phyloP scores from a whole-genome alignment of 2,329 filamentous ascomycete species.

The Neonectria punicea region DNA sequence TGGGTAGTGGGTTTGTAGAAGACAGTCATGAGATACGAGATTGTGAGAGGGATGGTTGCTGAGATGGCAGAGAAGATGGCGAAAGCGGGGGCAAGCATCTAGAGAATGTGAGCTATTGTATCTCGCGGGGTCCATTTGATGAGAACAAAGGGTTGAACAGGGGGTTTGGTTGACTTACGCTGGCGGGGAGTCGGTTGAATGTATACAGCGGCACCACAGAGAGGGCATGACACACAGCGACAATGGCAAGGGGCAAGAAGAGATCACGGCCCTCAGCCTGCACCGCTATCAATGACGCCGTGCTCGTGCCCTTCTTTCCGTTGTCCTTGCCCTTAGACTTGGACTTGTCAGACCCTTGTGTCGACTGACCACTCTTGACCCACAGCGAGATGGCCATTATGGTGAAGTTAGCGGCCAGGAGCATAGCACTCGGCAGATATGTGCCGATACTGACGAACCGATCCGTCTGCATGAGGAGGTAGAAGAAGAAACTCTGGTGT shows the following conservation, averaged over 20 bases:
- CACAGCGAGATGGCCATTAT: constrained; percentile 96
- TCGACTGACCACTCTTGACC: constrained; percentile 79
- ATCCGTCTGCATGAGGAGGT: constrained; percentile 89
- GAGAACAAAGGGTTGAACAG: not conserved
- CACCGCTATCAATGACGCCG: constrained; percentile 27
- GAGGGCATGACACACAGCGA: constrained; percentile 78
- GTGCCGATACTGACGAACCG: constrained; percentile 98
- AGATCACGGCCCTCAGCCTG: constrained; percentile 69
- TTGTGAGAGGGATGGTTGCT: constrained; percentile 63
- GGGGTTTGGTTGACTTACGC: constrained; percentile 60
- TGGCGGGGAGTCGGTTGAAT: constrained; percentile 79
- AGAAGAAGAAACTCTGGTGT: constrained; percentile 99
- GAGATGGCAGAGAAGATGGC: constrained; percentile 66
- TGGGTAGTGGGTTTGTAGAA: constrained; percentile 68
- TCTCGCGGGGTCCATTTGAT: not conserved
- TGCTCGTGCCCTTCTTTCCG: constrained; percentile 46
- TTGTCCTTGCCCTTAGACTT: constrained; percentile 31
- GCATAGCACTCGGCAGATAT: constrained; percentile 97
- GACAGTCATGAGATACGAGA: constrained; percentile 65
- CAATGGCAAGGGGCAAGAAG: constrained; percentile 77
- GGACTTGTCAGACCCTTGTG: constrained; percentile 34
- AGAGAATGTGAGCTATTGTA: constrained; percentile 14
- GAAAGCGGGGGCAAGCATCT: constrained; percentile 72
- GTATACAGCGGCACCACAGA: constrained; percentile 84
- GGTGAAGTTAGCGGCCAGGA: constrained; percentile 92